Conservation (phyloP, 352 stramenopile species). For the Globisporangium cederbergense region DNA sequence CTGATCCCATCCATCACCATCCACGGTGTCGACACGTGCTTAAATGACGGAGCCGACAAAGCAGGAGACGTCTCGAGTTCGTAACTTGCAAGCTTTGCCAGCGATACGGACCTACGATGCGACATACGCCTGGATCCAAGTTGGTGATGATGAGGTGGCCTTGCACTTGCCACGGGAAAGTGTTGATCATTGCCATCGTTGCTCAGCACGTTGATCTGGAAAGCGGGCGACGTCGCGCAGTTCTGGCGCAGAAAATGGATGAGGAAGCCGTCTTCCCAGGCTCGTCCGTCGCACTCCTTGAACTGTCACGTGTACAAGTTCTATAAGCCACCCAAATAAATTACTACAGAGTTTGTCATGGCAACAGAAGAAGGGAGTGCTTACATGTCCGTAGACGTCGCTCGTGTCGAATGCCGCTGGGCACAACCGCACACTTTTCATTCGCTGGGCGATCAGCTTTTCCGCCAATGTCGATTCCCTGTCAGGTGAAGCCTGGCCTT, state of each 20-base stretch:
- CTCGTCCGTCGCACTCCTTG: slow-evolving; percentile 24
- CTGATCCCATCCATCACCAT: slow-evolving; percentile 57
- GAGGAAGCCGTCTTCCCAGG: slow-evolving; percentile 62
- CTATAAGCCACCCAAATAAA: neutral
- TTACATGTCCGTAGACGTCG: slow-evolving; percentile 48
- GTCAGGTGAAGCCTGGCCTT: neutral
- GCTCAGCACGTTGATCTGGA: neutral
- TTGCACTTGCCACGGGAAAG: neutral
- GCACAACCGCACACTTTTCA: slow-evolving; percentile 39
- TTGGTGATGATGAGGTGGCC: neutral
- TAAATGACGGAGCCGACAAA: too few species aligned
- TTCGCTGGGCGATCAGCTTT: slow-evolving; percentile 8
- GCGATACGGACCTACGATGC: slow-evolving; percentile 9
- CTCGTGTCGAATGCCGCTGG: slow-evolving; percentile 35
- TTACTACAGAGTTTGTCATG: too few species aligned
- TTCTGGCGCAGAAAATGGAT: slow-evolving; percentile 57
- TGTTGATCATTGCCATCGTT: neutral
- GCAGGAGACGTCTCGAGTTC: neutral
- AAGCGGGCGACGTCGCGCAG: slow-evolving; percentile 10
- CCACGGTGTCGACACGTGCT: slow-evolving; percentile 26
- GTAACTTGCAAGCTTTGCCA: slow-evolving; percentile 7
- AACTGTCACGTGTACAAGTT: slow-evolving; percentile 22
- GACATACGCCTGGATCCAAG: neutral
- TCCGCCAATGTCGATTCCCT: neutral
- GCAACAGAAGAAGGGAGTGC: neutral